Base-by-base conservation (phyloP, 441 rosid genomes). In the Arabidopsis hybrid region DNA sequence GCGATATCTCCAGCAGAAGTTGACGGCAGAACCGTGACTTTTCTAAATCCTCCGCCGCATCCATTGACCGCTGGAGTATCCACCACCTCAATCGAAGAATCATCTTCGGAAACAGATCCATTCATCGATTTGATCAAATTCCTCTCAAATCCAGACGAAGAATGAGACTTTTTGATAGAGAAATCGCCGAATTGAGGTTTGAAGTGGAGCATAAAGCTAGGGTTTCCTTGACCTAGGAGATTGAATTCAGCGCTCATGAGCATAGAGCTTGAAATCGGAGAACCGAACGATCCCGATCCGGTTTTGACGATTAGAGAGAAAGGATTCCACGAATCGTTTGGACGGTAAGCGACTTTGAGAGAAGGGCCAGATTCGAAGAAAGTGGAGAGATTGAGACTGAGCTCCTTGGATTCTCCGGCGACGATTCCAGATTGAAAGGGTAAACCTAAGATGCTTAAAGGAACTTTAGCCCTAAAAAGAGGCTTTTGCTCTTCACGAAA, bases 401-500 rank as follows among this genome's bases (percentile, higher is more conserved):
- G 92, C 75, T 94, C 98, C 49, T 82, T 88, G 12, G 95, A 78
- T 52, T 91, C 96, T 62, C 96, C 98, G 66, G 97, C 93, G 12
- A 91, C 83, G 69, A 94, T 75, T 34, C 95, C 96, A 0, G 97
- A 91, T 67, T 89, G 96, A 73, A 91, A 94, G 2, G 97, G 96
- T 7, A 91, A 59, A 6, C 98, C 97, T 38, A 88, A 57, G 38
- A 91, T 84, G 77, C 77, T 88, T 9, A 91, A 73, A 11, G 98
- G 98, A 16, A 91, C 85, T 50, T 94, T 90, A 38, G 96, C 97
- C 68, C 95, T 82, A 35, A 89, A 72, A 1, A 91, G 74, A 9
- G 97, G 97, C 83, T 86, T 91, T 51, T 86, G 86, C 35, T 94
- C 98, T 35, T 94, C 95, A 0, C 98, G 92, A 76, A 94, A 94